Base-by-base conservation (phyloP, 768 basidiomycete species). In the Lactarius hengduanensis region DNA sequence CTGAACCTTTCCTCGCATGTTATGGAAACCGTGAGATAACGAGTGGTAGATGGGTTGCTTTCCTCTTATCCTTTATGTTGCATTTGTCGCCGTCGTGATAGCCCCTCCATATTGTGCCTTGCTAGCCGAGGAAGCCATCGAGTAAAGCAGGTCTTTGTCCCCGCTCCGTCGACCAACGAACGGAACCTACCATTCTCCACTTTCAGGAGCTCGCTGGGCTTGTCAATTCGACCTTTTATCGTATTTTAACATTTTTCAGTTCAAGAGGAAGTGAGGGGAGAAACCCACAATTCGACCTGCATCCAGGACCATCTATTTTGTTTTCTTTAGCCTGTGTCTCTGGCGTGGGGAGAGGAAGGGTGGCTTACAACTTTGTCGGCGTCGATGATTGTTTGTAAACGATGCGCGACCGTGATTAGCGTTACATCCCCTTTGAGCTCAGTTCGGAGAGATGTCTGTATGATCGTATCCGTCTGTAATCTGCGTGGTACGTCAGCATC, bases 331-430 rank as follows among this genome's bases (percentile, higher is more conserved):
- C 40, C 15, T 41, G 40, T 16, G 40, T 41, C 26, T 26, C 26
- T 26, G 26, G 26, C 26, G 26, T 26, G 20, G 18, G 7, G 34
- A 10, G 18, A n/a, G 13, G 11, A 10, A 59, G 16, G 53, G 13
- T 28, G 10, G 69, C 73, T 62, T 66, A 86, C 78, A 57, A 87
- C 83, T 69, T 83, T 83, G 72, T 88, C 85, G 5, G 84, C 83
- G 61, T 86, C 85, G 78, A 85, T 85, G 65, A 87, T 82, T 6
- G 82, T 87, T 63, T 81, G 79, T 8, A 84, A 71, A n/a, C 86
- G 80, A 72, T 87, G 85, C 1, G 86, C 86, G 47, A 88, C 80
- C n/a, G 84, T 86, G 32, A 87, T 75, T 32, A 87, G 74, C 0
- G 86, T 87, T 0, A 79, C 79, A 54, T 77, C 80, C 32, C 73